phyloP scores from a whole-genome alignment of 2,329 filamentous ascomycete genomes.

The Chrysoporthe cubensis region DNA sequence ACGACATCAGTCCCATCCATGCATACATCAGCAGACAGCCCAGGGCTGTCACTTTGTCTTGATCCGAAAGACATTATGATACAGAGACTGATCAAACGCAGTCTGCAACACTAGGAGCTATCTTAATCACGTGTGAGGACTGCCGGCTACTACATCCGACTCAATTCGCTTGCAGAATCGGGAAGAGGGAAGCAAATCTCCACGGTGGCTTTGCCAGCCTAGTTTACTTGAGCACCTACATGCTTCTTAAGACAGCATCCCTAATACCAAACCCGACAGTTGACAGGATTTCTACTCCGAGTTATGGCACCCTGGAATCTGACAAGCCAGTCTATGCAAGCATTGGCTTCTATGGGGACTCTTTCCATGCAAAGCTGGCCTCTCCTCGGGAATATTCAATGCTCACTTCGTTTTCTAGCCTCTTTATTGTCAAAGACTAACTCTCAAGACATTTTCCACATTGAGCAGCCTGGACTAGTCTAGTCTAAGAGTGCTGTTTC shows the following conservation, averaged over 20 bases:
- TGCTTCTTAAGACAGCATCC: background rate
- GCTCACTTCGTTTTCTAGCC: too few relatives aligned
- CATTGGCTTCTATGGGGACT: background rate
- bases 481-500: background rate
- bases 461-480: background rate
- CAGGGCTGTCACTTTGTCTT: too few relatives aligned
- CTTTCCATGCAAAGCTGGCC: background rate
- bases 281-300: background rate
- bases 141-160: background rate
- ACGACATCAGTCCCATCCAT: background rate
- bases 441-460: background rate
- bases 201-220: background rate
- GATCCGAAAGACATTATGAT: too few relatives aligned
- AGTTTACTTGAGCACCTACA: background rate
- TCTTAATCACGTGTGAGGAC: background rate
- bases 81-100: too few relatives aligned
- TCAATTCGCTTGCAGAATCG: background rate
- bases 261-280: background rate
- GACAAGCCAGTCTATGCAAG: background rate
- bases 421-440: background rate
- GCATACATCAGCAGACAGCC: background rate
- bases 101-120: background rate
- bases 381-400: background rate
- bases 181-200: background rate
- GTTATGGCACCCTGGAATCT: background rate